Conservation (phyloP, 148 eudicot genomes). For the Drosera capensis region DNA sequence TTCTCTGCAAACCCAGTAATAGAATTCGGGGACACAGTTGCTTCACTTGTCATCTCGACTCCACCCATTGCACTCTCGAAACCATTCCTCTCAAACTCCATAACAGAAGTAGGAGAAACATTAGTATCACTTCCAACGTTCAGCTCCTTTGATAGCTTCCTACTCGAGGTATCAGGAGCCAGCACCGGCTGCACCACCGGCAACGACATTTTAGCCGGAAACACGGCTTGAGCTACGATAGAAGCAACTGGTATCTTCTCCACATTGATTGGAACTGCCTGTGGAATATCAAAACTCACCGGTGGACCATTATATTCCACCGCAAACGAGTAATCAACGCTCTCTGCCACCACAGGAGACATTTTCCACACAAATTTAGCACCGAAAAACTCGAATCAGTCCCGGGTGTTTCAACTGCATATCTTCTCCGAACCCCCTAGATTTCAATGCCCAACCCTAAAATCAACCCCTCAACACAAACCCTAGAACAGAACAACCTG, state of each 20-base stretch:
- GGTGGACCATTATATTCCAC: conserved; percentile 92
- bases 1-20: conserved; percentile 12
- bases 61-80: conserved; percentile 33
- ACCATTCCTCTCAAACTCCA: conserved; percentile 42
- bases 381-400: conserved; percentile 9
- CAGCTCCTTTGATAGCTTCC: conserved; percentile 41
- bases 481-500: no score
- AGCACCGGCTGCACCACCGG: conserved; percentile 77
- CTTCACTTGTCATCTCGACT: conserved; percentile 38
- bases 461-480: background rate
- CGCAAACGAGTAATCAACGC: conserved; percentile 53
- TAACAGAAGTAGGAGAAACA: conserved; percentile 72
- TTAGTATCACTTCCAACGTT: conserved; percentile 26
- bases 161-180: conserved; percentile 27
- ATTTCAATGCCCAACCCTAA: background rate
- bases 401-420: conserved; percentile 6
- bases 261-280: conserved; percentile 70
- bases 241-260: conserved; percentile 74
- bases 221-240: conserved; percentile 28
- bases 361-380: conserved; percentile 11
- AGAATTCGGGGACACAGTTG: conserved; percentile 21
- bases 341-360: conserved; percentile 20
- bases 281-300: conserved; percentile 50
- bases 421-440: background rate
- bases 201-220: conserved; percentile 26